These are phyloP conservation scores for Ophiostoma fasciatum DNA, from an alignment of 2,329 filamentous ascomycete species.

Conservation along the genomic window DNA sequence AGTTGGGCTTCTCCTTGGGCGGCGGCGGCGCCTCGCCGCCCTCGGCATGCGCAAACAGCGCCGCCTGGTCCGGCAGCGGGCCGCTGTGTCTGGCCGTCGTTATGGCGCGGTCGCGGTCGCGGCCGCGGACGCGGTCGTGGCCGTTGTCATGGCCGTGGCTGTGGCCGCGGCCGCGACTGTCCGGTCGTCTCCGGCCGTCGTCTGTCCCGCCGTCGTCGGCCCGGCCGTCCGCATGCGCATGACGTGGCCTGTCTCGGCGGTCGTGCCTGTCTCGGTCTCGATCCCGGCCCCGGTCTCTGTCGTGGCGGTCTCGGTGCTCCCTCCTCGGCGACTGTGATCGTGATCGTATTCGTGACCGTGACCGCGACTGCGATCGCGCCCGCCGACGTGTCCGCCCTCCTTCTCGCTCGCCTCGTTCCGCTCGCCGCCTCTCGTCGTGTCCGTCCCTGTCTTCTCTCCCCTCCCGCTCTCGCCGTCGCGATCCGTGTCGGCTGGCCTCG, in stretches of 20 bases:
- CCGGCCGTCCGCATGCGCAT: not conserved
- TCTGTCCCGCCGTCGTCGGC: not conserved
- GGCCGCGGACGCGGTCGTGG: not conserved
- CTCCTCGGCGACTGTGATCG: not conserved
- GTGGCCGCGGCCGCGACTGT: not conserved
- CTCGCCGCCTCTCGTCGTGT: not conserved
- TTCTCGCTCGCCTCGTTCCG: too few relatives aligned
- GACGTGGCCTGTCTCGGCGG: not conserved
- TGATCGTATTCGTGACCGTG: too few relatives aligned
- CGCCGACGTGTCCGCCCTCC: not conserved
- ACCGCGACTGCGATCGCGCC: not conserved
- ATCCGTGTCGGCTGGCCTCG: not conserved
- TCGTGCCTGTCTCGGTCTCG: conserved; percentile 1
- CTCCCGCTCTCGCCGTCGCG: not conserved
- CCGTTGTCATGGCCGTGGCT: not conserved
- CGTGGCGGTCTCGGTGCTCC: not conserved
- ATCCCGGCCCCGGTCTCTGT: not conserved
- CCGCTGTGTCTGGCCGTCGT: conserved; percentile 23
- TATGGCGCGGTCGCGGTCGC: not conserved
- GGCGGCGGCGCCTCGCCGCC: conserved; percentile 25
- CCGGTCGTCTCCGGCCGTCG: not conserved
- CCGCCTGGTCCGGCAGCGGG: conserved; percentile 44
- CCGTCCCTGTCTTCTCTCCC: not conserved
- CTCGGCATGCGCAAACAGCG: conserved; percentile 40
- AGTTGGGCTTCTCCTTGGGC: conserved; percentile 79